Conservation (phyloP, 192 early-diverging fungal genomes). For the Mortierella alpina region DNA sequence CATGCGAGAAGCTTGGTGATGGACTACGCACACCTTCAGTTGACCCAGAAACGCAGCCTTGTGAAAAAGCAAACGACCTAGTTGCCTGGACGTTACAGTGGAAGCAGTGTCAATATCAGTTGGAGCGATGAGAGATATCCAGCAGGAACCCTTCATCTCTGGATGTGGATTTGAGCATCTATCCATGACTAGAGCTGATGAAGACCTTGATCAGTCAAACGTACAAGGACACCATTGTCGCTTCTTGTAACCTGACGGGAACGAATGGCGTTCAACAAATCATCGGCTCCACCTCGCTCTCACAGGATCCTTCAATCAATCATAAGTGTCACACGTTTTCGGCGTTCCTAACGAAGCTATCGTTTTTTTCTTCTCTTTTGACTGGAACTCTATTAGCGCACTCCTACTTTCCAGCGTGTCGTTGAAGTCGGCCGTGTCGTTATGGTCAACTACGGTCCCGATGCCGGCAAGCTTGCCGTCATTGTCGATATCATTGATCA, state of each 20-base stretch:
- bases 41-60: background rate
- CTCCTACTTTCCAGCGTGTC: constrained; percentile 84
- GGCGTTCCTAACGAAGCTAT: constrained; percentile 9
- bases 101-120: background rate
- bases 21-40: background rate
- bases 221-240: no score
- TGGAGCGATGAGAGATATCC: background rate
- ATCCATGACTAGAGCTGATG: no score
- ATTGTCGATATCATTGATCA: constrained; percentile 99
- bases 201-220: no score
- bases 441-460: constrained; percentile 92
- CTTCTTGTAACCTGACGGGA: no score
- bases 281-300: background rate
- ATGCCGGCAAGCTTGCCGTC: constrained; percentile 97
- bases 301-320: background rate
- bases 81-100: no score
- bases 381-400: constrained; percentile 28
- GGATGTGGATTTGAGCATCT: background rate
- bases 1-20: no score
- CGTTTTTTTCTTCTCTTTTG: background rate
- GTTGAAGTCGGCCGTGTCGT: constrained; percentile 99
- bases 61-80: no score
- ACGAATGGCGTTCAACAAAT: no score
- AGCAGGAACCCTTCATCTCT: constrained; percentile 8
- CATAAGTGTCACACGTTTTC: background rate